phyloP scores from a whole-genome alignment of 495 filamentous ascomycete genomes.

The Glarea lozoyensis region DNA sequence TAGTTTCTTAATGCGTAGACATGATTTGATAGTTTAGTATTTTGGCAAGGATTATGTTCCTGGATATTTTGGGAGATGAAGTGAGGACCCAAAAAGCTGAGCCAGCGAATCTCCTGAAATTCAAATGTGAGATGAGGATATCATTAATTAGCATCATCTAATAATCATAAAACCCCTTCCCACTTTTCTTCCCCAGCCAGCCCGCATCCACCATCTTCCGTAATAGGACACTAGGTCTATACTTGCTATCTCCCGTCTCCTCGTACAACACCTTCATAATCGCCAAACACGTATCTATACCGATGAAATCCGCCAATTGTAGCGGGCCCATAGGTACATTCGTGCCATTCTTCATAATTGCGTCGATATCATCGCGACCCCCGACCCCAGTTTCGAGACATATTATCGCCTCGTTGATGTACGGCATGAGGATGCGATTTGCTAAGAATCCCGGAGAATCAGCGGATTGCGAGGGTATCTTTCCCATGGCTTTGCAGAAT shows the following conservation, averaged over 20 bases:
- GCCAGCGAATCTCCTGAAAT: too few species aligned
- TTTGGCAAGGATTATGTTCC: too few species aligned
- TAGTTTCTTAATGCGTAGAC: too few species aligned
- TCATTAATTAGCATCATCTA: too few species aligned
- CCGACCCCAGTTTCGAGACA: slow-evolving; percentile 94
- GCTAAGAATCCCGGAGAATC: slow-evolving; percentile 93
- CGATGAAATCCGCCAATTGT: slow-evolving; percentile 93
- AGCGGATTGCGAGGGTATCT: slow-evolving; percentile 75
- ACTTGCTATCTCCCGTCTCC: slow-evolving; percentile 93
- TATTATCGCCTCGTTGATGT: slow-evolving; percentile 97
- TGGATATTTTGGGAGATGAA: too few species aligned
- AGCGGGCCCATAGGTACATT: slow-evolving; percentile 98
- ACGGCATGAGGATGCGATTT: slow-evolving; percentile 96
- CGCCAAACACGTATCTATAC: slow-evolving; percentile 88
- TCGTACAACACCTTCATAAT: slow-evolving; percentile 95
- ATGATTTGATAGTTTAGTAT: too few species aligned
- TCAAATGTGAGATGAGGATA: too few species aligned
- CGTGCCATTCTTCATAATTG: slow-evolving; percentile 98
- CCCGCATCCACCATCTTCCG: slow-evolving; percentile 96
- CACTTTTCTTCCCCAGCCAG: slow-evolving; percentile 95
- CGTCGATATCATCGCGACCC: slow-evolving; percentile 80
- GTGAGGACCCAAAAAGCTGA: too few species aligned
- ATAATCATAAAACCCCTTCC: too few species aligned
- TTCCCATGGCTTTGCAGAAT: slow-evolving; percentile 88
- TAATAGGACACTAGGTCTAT: slow-evolving; percentile 76